Percentiles rank a stretch among this genome's conserved stretches.
These are phyloP conservation scores for Pseudogymnoascus pannorum DNA, from an alignment of 2,329 filamentous ascomycete species.

Conservation along the genomic window DNA sequence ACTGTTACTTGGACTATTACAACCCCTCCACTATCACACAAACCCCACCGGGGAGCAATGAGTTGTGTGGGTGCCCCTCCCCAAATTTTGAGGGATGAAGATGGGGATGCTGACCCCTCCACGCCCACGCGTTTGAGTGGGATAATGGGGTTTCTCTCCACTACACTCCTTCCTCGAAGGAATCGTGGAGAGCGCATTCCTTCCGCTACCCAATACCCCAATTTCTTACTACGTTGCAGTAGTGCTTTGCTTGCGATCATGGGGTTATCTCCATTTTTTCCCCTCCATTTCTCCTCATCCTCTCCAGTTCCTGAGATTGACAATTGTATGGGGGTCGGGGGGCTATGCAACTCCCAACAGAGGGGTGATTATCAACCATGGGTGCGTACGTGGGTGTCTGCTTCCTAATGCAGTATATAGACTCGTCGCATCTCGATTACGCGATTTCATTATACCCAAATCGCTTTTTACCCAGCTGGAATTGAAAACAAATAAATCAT, in stretches of 20 bases:
- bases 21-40: not conserved
- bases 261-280: not conserved
- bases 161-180: not conserved
- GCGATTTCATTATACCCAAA: not conserved
- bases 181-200: not conserved
- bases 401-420: not conserved
- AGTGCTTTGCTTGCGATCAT: not conserved
- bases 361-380: not conserved
- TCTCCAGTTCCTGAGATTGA: not conserved
- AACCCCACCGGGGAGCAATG: not conserved
- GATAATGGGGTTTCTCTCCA: constrained; percentile 4
- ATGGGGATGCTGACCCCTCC: not conserved
- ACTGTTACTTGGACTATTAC: not conserved
- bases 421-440: not conserved
- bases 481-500: not conserved
- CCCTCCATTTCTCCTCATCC: too few relatives aligned
- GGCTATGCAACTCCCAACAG: not conserved
- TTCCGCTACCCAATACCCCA: not conserved
- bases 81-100: not conserved
- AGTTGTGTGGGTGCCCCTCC: not conserved
- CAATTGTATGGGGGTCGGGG: not conserved
- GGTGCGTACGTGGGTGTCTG: not conserved
- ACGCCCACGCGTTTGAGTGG: constrained; percentile 1
- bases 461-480: not conserved
- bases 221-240: not conserved